Conservation (phyloP, 2,329 filamentous ascomycete genomes). For the Cordyceps tenuipes region DNA sequence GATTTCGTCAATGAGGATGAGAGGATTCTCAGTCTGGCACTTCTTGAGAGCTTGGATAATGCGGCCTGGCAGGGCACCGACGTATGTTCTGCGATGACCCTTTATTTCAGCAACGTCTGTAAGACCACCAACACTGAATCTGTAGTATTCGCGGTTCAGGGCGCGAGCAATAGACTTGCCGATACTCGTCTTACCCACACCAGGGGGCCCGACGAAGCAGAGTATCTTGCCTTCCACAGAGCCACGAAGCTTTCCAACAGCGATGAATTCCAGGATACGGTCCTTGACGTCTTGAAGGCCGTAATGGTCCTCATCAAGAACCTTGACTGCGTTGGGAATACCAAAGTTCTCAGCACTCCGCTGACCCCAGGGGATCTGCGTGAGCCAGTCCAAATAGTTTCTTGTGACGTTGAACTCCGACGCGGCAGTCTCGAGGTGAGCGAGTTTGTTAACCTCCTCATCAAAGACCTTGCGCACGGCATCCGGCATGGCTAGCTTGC, state of each 20-base stretch:
- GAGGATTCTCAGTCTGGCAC: constrained; percentile 95
- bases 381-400: constrained; percentile 98
- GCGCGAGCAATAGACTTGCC: constrained; percentile 96
- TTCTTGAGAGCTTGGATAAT: constrained; percentile 99
- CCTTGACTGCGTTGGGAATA: constrained; percentile 80
- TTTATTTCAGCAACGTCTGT: constrained; percentile 99
- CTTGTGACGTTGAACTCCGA: constrained; percentile 98
- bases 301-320: constrained; percentile 94
- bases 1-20: constrained; percentile 93
- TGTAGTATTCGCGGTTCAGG: constrained; percentile 92
- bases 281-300: constrained; percentile 98
- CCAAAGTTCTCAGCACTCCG: constrained; percentile 94
- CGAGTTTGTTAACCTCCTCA: constrained; percentile 94
- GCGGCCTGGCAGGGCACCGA: constrained; percentile 87
- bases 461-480: constrained; percentile 96
- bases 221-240: constrained; percentile 98
- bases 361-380: constrained; percentile 95
- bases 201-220: constrained; percentile 93
- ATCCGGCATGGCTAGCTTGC: constrained; percentile 92
- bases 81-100: constrained; percentile 91
- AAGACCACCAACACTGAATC: constrained; percentile 93
- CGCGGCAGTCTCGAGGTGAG: constrained; percentile 87
- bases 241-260: constrained; percentile 90
- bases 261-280: constrained; percentile 95
- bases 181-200: constrained; percentile 97